Evolutionary conservation across 305 asterid species (phyloP).

Genomic region (Striga hermonthica): DNA sequence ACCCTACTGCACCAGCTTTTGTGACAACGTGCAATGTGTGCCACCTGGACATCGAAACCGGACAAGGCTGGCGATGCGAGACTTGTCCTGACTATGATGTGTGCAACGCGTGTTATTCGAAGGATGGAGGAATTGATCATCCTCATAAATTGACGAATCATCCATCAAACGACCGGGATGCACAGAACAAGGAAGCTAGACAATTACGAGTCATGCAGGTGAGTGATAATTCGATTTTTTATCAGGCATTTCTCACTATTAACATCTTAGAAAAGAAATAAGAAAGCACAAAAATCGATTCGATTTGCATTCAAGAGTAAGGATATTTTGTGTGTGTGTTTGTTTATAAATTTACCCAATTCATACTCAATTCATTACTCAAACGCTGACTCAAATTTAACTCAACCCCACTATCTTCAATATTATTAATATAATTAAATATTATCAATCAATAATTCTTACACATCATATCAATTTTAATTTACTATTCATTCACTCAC

Average conservation of each 20-base stretch:
- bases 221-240: conserved; percentile 24
- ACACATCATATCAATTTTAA: too few species aligned
- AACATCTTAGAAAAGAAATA: too few species aligned
- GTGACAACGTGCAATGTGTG: conserved; percentile 77
- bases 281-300: too few species aligned
- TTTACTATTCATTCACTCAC: too few species aligned
- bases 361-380: too few species aligned
- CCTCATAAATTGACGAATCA: conserved; percentile 91
- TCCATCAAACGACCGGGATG: conserved; percentile 87
- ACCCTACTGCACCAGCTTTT: conserved; percentile 98
- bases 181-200: conserved; percentile 94
- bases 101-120: conserved; percentile 76
- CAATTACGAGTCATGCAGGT: conserved; percentile 90
- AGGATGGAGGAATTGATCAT: conserved; percentile 83
- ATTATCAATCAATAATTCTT: too few species aligned
- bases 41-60: conserved; percentile 86
- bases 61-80: conserved; percentile 99
- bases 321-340: too few species aligned
- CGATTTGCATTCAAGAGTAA: too few species aligned
- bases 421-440: too few species aligned
- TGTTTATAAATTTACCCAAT: too few species aligned
- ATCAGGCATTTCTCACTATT: conserved; percentile 4
- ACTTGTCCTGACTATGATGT: conserved; percentile 95
- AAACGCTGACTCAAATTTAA: too few species aligned
- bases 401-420: too few species aligned